phyloP scores from a whole-genome alignment of 371 early-diverging fungal genomes.

The Circinella umbellata region DNA sequence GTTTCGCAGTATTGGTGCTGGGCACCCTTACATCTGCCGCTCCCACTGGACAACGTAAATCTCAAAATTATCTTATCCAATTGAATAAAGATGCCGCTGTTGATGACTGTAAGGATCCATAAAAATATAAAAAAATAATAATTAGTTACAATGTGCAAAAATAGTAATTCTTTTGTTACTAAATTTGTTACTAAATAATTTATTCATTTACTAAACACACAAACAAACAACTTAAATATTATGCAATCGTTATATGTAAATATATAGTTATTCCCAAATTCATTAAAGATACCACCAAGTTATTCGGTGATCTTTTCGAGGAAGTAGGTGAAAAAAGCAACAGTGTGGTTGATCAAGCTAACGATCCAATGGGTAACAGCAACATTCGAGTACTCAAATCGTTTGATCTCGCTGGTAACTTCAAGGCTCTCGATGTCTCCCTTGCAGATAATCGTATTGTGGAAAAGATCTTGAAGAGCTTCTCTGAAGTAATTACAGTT shows the following conservation, averaged over 20 bases:
- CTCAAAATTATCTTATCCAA: conserved; percentile 40
- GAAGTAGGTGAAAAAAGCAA: conserved; percentile 25
- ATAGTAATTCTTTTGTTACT: no score
- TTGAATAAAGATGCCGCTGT: conserved; percentile 28
- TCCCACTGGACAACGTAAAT: not conserved
- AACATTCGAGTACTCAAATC: conserved; percentile 36
- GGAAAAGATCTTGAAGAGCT: conserved; percentile 16
- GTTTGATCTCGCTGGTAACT: conserved; percentile 31
- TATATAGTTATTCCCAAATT: conserved; percentile 29
- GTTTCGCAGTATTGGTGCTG: conserved; percentile 9
- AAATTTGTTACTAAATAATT: no score
- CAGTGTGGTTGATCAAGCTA: conserved; percentile 12
- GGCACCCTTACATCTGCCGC: conserved; percentile 7
- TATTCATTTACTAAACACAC: no score
- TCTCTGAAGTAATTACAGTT: conserved; percentile 36
- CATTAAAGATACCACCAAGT: conserved; percentile 4
- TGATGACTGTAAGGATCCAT: conserved; percentile 32
- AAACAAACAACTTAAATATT: not conserved
- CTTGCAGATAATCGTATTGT: conserved; percentile 30
- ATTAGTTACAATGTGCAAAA: not conserved
- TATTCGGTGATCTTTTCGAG: conserved; percentile 38
- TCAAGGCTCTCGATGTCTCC: conserved; percentile 40
- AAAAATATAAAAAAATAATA: not conserved
- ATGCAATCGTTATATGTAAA: not conserved
- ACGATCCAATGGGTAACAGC: conserved; percentile 18